Conservation (phyloP, 352 stramenopile genomes). For the Globisporangium ultimum region DNA sequence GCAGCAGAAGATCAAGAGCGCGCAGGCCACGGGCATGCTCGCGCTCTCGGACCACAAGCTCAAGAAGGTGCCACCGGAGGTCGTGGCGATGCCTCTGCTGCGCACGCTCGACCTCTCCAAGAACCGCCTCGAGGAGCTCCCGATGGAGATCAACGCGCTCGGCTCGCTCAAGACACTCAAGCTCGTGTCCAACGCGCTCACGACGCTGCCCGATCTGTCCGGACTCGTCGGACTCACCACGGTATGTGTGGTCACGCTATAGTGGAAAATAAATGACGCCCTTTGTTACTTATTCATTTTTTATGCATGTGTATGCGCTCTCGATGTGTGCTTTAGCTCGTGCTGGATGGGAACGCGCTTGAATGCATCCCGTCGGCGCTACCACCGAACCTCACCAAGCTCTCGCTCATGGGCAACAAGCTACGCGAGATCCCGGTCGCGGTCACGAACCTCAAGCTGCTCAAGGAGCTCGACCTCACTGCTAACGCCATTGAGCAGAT, state of each 20-base stretch:
- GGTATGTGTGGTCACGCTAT: conserved; percentile 24
- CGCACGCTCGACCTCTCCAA: conserved; percentile 70
- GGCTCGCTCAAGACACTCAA: conserved; percentile 74
- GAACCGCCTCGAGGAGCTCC: conserved; percentile 62
- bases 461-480: conserved; percentile 71
- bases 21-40: conserved; percentile 59
- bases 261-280: no score
- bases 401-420: conserved; percentile 68
- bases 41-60: conserved; percentile 73
- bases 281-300: no score
- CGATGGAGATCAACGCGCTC: conserved; percentile 32
- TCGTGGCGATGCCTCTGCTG: conserved; percentile 48
- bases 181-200: conserved; percentile 52
- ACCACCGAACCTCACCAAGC: conserved; percentile 70
- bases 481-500: conserved; percentile 53
- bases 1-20: conserved; percentile 72
- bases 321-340: conserved; percentile 33
- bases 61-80: conserved; percentile 57
- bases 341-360: conserved; percentile 74
- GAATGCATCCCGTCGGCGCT: conserved; percentile 46
- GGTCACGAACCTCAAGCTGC: conserved; percentile 40
- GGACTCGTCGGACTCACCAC: conserved; percentile 62
- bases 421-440: conserved; percentile 37
- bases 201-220: conserved; percentile 61
- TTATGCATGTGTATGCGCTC: no score